Percentiles rank a stretch among this genome's conserved stretches.
These are phyloP conservation scores for Xylaria multiplex DNA, from an alignment of 2,329 filamentous ascomycete species.

Conservation along the genomic window DNA sequence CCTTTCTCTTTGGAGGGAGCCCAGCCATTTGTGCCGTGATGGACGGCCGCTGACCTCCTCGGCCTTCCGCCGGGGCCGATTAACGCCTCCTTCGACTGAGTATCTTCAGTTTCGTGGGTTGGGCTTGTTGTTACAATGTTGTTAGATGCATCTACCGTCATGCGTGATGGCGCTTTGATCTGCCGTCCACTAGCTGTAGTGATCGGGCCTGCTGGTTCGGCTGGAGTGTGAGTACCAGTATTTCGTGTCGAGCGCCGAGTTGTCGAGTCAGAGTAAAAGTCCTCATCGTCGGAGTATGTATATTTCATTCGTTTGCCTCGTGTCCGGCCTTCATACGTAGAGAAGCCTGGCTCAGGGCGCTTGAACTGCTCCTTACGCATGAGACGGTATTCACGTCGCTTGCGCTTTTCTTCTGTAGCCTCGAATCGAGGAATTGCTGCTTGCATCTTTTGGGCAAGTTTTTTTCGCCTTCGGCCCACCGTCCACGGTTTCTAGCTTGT, in stretches of 20 bases:
- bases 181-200: conserved; percentile 89
- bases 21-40: conserved; percentile 63
- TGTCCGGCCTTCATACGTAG: conserved; percentile 94
- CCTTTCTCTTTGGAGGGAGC: conserved; percentile 55
- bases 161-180: conserved; percentile 73
- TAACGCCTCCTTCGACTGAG: conserved; percentile 53
- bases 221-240: conserved; percentile 77
- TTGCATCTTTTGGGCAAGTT: conserved; percentile 79
- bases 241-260: conserved; percentile 76
- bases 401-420: conserved; percentile 94
- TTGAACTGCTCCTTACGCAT: conserved; percentile 87
- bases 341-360: conserved; percentile 88
- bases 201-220: conserved; percentile 69
- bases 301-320: conserved; percentile 97
- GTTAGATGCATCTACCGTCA: conserved; percentile 68
- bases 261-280: conserved; percentile 72
- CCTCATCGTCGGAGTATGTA: conserved; percentile 91
- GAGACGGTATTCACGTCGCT: conserved; percentile 89
- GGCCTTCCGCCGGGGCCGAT: conserved; percentile 60
- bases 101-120: conserved; percentile 45
- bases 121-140: conserved; percentile 58
- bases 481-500: conserved; percentile 80
- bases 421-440: conserved; percentile 90
- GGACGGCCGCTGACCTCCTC: conserved; percentile 60
- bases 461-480: conserved; percentile 82